Evolutionary conservation across 2,329 filamentous ascomycete species (phyloP), one percentile per base, ranked within the genome.

Genomic region (Exophiala sp.): DNA sequence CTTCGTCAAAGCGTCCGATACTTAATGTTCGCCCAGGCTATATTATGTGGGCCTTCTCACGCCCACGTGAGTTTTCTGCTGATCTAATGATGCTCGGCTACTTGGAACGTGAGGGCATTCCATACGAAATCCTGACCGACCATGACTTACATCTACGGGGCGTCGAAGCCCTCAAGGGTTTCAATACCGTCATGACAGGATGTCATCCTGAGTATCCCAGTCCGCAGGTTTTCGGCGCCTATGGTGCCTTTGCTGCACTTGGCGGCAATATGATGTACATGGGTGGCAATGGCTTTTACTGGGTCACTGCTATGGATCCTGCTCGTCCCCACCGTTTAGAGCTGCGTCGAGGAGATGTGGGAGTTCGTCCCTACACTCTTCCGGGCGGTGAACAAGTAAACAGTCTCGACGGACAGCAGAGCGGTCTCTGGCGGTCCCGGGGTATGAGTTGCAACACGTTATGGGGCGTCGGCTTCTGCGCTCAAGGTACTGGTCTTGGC

Each of bases 271-370:
- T 72, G 41, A 67, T 72, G 65, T 72, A 71, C 45, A 50, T 68
- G 5, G 69, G 69, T 10, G 68, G 69, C 10, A 71, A 71, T 48
- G 67, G 69, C 10, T 71, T 68, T 54, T 71, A 71, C 57, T 71
- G 51, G 51, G 45, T 49, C 8, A 32, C 16, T 18, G 51, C 51
- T n/a, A n/a, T 49, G 5, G 51, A 45, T n/a, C 11, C 39, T 14
- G 20, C 36, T 14, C 38, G 34, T 29, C 50, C 50, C 3, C 35
- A 69, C 48, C 66, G 68, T n/a, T 57, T 70, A 7, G 69, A 71
- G 54, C 64, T 70, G 33, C 66, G 68, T 2, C 62, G 63, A 16
- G 66, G 62, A 10, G 66, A 68, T 47, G 61, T 65, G 44, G 68
- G 67, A 1, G 66, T 65, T 29, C 62, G 68, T 2, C 59, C 65